Base-by-base conservation (phyloP, 306 rosid species). In the Parietaria judaica region DNA sequence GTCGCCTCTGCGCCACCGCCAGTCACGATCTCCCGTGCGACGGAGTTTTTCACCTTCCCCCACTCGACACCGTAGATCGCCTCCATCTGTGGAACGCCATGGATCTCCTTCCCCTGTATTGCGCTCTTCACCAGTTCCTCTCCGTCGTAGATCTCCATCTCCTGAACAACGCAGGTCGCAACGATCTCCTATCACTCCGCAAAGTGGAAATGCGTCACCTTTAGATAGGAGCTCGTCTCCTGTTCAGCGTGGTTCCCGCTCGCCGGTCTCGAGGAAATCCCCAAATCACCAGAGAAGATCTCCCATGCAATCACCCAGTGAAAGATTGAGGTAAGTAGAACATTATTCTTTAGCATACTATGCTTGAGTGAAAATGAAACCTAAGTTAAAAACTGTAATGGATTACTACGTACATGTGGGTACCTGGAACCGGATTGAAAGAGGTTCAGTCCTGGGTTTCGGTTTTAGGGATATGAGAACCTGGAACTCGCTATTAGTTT, bases 181-280 rank as follows among this genome's bases (percentile, higher is more conserved):
- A 63, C 80, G 80, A 72, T 80, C 77, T 66, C 76, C 80, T 56
- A 36, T 53, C 15, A 64, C 79, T 58, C 85, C 82, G 35, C 77
- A 44, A 37, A 63, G 35, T 35, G 53, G 72, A 56, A 65, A 83
- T 74, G 80, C 73, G 53, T 76, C 89, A 12, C 76, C 71, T 41
- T 54, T 66, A 69, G 81, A 38, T 46, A 73, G 72, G 69, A 78
- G 78, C 70, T 86, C 70, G 56, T 89, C 90, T 56, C 81, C 88
- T 15, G 0, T 61, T 31, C 74, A 31, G 54, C 70, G 4, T 51
- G 70, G 51, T 54, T 78, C 84, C 78, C 83, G 62, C 47, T 84
- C 80, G n/a, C 81, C 78, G 51, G 52, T 60, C 36, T 51, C 65
- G 79, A 74, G 67, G 69, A 75, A 38, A 51, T 64, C 82, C 61